Evolutionary conservation across 495 filamentous ascomycete genomes (phyloP).

Genomic region (Penicillium verhagenii): DNA sequence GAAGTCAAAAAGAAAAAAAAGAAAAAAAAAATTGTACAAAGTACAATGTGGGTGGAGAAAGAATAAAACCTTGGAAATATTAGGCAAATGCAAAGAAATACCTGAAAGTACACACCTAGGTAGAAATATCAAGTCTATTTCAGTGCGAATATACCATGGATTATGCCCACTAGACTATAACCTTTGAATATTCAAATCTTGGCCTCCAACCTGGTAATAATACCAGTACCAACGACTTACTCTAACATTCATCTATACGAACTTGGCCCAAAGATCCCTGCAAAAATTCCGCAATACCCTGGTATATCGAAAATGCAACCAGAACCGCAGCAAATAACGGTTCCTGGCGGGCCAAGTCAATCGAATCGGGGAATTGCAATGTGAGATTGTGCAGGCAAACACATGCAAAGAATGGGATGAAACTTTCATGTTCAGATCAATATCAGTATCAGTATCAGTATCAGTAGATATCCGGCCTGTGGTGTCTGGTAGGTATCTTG

Average conservation of each 20-base stretch:
- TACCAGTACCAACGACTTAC: neutral
- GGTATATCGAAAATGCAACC: slow-evolving; percentile 12
- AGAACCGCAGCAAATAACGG: slow-evolving; percentile 28
- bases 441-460: no score
- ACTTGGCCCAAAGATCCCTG: slow-evolving; percentile 18
- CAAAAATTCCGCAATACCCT: slow-evolving; percentile 2
- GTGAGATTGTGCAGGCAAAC: slow-evolving; percentile 4
- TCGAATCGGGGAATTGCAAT: slow-evolving; percentile 27
- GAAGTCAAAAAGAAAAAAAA: no score
- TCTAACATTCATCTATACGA: slow-evolving; percentile 3
- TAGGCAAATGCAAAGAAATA: no score
- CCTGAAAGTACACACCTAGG: no score
- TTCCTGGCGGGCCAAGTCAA: slow-evolving; percentile 18
- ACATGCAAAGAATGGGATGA: neutral
- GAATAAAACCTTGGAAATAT: no score
- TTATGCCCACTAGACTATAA: no score
- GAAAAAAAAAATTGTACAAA: no score
- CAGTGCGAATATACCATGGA: no score
- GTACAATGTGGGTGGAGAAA: no score
- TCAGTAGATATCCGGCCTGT: neutral
- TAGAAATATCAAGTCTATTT: no score
- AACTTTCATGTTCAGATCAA: neutral
- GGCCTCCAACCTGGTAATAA: neutral
- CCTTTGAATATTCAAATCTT: no score
- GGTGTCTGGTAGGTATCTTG: neutral